Conservation (phyloP, 192 early-diverging fungal genomes). For the Oehlia diaphana region DNA sequence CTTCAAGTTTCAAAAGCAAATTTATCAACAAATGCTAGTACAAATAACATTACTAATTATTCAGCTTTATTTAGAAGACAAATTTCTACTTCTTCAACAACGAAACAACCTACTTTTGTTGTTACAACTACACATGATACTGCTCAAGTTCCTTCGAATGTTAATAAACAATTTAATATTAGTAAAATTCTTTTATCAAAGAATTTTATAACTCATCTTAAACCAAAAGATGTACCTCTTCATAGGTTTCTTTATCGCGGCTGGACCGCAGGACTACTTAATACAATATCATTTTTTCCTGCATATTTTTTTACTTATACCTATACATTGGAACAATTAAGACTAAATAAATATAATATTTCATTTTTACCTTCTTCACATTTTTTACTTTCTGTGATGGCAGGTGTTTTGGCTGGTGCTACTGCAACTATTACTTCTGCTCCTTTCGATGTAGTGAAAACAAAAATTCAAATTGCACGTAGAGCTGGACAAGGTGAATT, state of each 20-base stretch:
- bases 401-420: conserved; percentile 24
- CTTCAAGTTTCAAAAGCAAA: conserved; percentile 11
- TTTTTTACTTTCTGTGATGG: conserved; percentile 23
- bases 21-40: too few species aligned
- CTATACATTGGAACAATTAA: conserved; percentile 4
- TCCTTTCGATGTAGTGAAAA: conserved; percentile 32
- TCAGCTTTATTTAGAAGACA: background rate
- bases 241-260: conserved; percentile 23
- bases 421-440: conserved; percentile 26
- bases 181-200: background rate
- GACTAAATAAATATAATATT: background rate
- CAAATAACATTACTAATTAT: background rate
- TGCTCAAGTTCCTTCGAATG: background rate
- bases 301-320: conserved; percentile 26
- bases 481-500: background rate
- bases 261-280: conserved; percentile 14
- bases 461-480: conserved; percentile 30
- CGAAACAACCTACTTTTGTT: background rate
- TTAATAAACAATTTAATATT: background rate
- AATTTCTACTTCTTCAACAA: background rate
- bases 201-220: conserved; percentile 24
- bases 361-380: conserved; percentile 1
- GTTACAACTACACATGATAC: background rate
- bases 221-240: conserved; percentile 21
- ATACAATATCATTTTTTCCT: conserved; percentile 22